Conservation (phyloP, 768 basidiomycete genomes). For the Mycena latifolia region DNA sequence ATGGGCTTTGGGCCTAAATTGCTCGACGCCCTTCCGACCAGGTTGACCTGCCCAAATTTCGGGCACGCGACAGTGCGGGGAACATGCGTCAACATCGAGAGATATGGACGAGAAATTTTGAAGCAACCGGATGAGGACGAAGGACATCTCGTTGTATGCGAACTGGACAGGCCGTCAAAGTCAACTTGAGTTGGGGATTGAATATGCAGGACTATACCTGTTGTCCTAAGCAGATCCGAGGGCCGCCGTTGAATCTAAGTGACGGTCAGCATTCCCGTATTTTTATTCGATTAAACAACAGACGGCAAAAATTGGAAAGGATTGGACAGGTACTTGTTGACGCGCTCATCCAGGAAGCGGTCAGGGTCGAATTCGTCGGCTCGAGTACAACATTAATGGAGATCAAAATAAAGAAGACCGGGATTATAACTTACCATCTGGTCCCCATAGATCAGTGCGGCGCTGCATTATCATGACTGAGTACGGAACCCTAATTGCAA, state of each 20-base stretch:
- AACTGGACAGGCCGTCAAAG: slow-evolving; percentile 9
- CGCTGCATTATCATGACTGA: slow-evolving; percentile 51
- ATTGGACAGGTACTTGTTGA: slow-evolving; percentile 51
- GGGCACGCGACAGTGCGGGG: slow-evolving; percentile 46
- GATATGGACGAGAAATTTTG: slow-evolving; percentile 53
- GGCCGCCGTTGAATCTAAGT: slow-evolving; percentile 36
- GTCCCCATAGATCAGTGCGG: slow-evolving; percentile 60
- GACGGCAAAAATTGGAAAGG: slow-evolving; percentile 63
- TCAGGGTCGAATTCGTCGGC: slow-evolving; percentile 65
- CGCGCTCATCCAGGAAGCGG: slow-evolving; percentile 62
- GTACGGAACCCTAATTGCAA: slow-evolving; percentile 42
- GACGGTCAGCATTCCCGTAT: too few relatives aligned
- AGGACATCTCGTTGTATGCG: slow-evolving; percentile 37
- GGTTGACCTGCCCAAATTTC: slow-evolving; percentile 47
- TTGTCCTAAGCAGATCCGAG: slow-evolving; percentile 52
- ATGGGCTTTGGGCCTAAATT: too few relatives aligned
- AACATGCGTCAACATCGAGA: slow-evolving; percentile 49
- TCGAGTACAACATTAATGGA: slow-evolving; percentile 56
- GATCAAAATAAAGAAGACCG: not conserved
- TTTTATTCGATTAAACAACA: slow-evolving; percentile 22
- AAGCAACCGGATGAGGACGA: slow-evolving; percentile 50
- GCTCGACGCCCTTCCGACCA: slow-evolving; percentile 42
- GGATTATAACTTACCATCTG: slow-evolving; percentile 53
- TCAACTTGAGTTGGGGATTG: too few relatives aligned
- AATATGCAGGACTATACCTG: slow-evolving; percentile 3